Evolutionary conservation across 2,329 filamentous ascomycete genomes (phyloP), one percentile per base, ranked within the genome.

Genomic region (Colletotrichum tabaci): DNA sequence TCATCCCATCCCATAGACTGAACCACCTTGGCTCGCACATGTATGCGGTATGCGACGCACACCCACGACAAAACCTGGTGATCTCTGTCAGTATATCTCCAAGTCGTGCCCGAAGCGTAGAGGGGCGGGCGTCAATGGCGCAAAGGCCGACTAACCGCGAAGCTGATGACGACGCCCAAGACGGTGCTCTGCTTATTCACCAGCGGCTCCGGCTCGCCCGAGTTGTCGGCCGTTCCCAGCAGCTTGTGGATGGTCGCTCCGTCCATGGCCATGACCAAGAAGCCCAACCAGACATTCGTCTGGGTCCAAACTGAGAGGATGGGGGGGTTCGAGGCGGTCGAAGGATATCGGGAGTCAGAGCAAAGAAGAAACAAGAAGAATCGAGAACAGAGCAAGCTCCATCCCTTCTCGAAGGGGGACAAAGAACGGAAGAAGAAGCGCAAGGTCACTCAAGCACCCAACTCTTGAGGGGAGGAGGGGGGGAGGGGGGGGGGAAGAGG

Each of bases 1-100:
- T 83, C 81, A 60, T 83, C 81, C 77, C 76, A 81, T 21, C 81
- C 80, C 5, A 80, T 64, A 23, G 77, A 77, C 38, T 71, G 74
- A 40, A 80, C 68, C 40, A 76, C 73, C 23, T 61, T 53, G 30
- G 76, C 73, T 16, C 80, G 77, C 8, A 78, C 76, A 26, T 78
- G 78, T 23, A 80, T 60, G 23, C 79, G 74, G 61, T 79, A 66
- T 13, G 66, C 71, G 52, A 80, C 77, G 57, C 76, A 80, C 49
- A 79, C 50, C 77, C 77, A 80, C 4, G 78, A 75, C 7, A 80
- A 10, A 18, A 75, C 46, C 79, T 81, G 53, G 7, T 16, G 13
- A 40, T 44, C n/a, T 40, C 40, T 18, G 40, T 26, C 35, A 63
- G 4, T 40, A 9, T 46, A 16, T 13, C 21, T 46, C 38, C 3